A percentile compares a stretch with the other conserved stretches of the same genome.
Conservation (phyloP, 768 basidiomycete genomes). For the Russula sp. region DNA sequence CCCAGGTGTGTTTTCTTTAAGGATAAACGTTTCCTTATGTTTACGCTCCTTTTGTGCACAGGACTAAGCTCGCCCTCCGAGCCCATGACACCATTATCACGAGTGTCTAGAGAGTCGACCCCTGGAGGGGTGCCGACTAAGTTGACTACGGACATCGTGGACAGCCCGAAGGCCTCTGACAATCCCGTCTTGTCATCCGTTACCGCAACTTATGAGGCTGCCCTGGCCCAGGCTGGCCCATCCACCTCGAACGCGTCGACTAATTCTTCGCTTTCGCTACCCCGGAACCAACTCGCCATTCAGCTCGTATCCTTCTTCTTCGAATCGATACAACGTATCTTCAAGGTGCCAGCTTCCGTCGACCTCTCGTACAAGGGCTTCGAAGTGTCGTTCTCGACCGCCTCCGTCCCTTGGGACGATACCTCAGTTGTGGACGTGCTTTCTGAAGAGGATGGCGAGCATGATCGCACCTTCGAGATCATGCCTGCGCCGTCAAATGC, state of each 20-base stretch:
- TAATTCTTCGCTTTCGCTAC: neutral
- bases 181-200: neutral
- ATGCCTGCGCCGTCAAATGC: slow-evolving; percentile 18
- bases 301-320: slow-evolving; percentile 24
- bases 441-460: neutral
- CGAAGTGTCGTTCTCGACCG: slow-evolving; percentile 19
- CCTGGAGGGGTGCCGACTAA: neutral
- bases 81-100: slow-evolving; percentile 19
- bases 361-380: slow-evolving; percentile 24
- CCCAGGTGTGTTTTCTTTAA: slow-evolving; percentile 5
- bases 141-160: slow-evolving; percentile 4
- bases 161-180: neutral
- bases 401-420: slow-evolving; percentile 4
- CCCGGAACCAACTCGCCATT: slow-evolving; percentile 5
- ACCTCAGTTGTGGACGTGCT: neutral
- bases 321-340: slow-evolving; percentile 14
- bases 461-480: slow-evolving; percentile 7
- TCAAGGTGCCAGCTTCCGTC: slow-evolving; percentile 17
- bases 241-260: slow-evolving; percentile 3
- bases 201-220: neutral
- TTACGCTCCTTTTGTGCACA: neutral
- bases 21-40: neutral
- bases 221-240: neutral
- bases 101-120: neutral
- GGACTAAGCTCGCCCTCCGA: slow-evolving; percentile 8